phyloP scores from a whole-genome alignment of 441 rosid genomes.

The Melianthus villosus region DNA sequence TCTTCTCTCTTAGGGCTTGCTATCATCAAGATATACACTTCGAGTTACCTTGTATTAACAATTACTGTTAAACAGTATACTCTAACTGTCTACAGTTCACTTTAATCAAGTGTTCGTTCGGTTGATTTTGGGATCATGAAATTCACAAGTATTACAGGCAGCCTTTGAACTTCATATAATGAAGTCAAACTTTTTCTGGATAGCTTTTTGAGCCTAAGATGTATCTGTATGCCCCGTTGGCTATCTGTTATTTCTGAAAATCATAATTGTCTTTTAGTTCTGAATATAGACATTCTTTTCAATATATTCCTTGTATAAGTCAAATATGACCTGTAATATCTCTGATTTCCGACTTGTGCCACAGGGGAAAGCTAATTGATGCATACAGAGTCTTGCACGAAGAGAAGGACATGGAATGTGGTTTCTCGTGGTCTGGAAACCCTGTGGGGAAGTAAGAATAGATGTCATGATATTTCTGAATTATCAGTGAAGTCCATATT shows the following conservation, averaged over 20 bases:
- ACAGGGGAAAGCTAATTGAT: slow-evolving; percentile 74
- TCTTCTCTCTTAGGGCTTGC: slow-evolving; percentile 6
- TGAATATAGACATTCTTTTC: not conserved
- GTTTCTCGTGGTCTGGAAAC: slow-evolving; percentile 93
- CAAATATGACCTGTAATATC: not conserved
- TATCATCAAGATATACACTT: slow-evolving; percentile 1
- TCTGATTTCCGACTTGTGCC: slow-evolving; percentile 13
- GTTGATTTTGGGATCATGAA: too few species aligned
- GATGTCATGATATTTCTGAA: not conserved
- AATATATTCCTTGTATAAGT: slow-evolving; percentile 2
- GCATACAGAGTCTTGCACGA: slow-evolving; percentile 71
- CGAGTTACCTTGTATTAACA: too few species aligned
- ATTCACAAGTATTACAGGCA: too few species aligned
- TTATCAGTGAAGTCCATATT: not conserved
- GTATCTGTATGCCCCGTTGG: too few species aligned
- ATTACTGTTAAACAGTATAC: too few species aligned
- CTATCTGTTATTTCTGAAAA: too few species aligned
- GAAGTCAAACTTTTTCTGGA: too few species aligned
- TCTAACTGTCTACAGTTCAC: too few species aligned
- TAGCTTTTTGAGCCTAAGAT: too few species aligned
- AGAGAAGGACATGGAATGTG: slow-evolving; percentile 71
- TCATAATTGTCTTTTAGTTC: not conserved
- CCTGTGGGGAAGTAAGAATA: slow-evolving; percentile 78
- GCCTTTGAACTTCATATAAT: too few species aligned
- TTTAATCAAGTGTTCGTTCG: too few species aligned